phyloP scores from a whole-genome alignment of 768 basidiomycete genomes.

The Gelatoporia subvermispora region DNA sequence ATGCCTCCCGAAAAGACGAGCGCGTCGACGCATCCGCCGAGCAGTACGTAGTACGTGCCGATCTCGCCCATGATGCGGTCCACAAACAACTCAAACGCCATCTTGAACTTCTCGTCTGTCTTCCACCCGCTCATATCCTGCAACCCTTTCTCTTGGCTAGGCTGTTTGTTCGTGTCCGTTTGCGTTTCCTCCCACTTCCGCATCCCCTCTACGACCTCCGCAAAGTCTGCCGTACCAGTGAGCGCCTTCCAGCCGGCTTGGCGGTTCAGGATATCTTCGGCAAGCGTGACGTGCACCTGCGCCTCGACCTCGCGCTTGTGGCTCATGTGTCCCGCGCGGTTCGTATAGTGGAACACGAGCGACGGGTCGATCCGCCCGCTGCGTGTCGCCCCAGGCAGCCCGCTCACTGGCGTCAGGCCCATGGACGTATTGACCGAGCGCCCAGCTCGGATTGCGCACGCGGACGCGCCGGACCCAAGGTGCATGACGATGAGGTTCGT shows the following conservation, averaged over 20 bases:
- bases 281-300: slow-evolving; percentile 56
- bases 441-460: slow-evolving; percentile 70
- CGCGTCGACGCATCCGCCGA: slow-evolving; percentile 65
- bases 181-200: slow-evolving; percentile 2
- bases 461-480: slow-evolving; percentile 87
- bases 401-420: slow-evolving; percentile 88
- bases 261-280: slow-evolving; percentile 71
- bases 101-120: slow-evolving; percentile 34
- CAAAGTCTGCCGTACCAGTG: slow-evolving; percentile 81
- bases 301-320: slow-evolving; percentile 42
- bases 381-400: slow-evolving; percentile 85
- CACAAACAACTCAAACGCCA: slow-evolving; percentile 77
- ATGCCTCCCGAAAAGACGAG: slow-evolving; percentile 87
- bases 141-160: not conserved
- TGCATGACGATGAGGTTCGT: slow-evolving; percentile 81
- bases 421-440: slow-evolving; percentile 82
- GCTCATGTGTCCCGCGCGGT: slow-evolving; percentile 42
- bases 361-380: slow-evolving; percentile 80
- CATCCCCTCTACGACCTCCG: slow-evolving; percentile 43
- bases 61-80: slow-evolving; percentile 72
- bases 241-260: slow-evolving; percentile 76
- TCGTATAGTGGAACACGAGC: slow-evolving; percentile 76
- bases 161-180: not conserved
- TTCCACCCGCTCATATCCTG: slow-evolving; percentile 7
- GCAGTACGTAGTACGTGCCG: slow-evolving; percentile 72